Evolutionary conservation across 73 alveolate species (phyloP), one percentile per base, ranked within the genome.

Genomic region (Paramecium sonneborni): DNA sequence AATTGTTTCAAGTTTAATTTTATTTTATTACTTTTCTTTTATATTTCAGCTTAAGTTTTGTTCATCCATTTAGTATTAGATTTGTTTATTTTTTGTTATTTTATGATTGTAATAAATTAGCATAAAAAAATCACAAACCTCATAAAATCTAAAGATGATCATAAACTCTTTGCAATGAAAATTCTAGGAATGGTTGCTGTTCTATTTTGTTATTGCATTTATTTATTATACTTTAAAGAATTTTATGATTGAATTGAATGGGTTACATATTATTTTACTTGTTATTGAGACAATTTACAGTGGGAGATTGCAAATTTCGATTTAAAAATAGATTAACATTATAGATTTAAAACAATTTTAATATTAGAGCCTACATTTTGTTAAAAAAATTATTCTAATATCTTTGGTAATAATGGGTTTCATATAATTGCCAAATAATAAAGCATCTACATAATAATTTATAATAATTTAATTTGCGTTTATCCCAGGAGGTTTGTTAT

Each of bases 331-430:
- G 86, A 32, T 72, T 35, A 72, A 72, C 86, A 72, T 72, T 72
- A 72, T 72, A 30, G 86, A 72, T 72, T 72, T 72, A 72, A 72
- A 5, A 35, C 86, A 15, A 35, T 72, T 14, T 72, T 72, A 72
- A 62, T 58, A 38, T 9, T 38, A 34, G 86, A 72, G 18, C 86
- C 86, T 15, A 72, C 86, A 5, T 72, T 72, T 38, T 72, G 86
- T 72, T 72, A 72, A 34, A 37, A n/a, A 32, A 21, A 72, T 62
- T 3, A 72, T 72, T 15, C 52, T 72, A 8, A 28, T 72, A 32
- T 72, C 62, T 72, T 35, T 72, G 4, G 32, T 38, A 6, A 34
- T 72, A 1, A 32, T 72, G 55, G 86, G 86, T 12, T 72, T 72
- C 18, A 37, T 72, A 11, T 10, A 0, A 9, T 6, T 72, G 12